phyloP scores from a whole-genome alignment of 495 filamentous ascomycete genomes.

The Penicillium robsamsonii region DNA sequence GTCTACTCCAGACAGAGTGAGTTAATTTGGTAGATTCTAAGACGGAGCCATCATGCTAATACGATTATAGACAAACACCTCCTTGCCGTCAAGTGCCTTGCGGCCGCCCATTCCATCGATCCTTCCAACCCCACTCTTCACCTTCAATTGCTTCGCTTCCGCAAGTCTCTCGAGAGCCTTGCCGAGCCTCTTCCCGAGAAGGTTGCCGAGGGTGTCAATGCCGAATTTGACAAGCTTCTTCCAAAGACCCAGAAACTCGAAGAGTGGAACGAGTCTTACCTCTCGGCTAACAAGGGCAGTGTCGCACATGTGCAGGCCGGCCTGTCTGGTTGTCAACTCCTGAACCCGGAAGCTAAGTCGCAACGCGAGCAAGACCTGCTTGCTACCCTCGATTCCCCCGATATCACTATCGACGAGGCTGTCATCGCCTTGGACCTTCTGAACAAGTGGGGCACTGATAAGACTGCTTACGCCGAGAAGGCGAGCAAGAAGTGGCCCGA shows the following conservation, averaged over 20 bases:
- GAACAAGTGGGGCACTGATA: conserved; percentile 57
- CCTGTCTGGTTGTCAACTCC: conserved; percentile 56
- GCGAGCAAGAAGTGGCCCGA: conserved; percentile 72
- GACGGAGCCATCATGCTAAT: conserved; percentile 17
- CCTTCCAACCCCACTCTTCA: conserved; percentile 71
- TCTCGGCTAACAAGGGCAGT: conserved; percentile 60
- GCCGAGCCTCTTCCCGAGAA: conserved; percentile 57
- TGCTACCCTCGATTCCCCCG: conserved; percentile 52
- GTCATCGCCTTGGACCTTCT: conserved; percentile 57
- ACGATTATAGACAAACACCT: conserved; percentile 68
- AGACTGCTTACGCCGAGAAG: conserved; percentile 57
- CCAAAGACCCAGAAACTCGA: conserved; percentile 55
- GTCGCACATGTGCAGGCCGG: conserved; percentile 61
- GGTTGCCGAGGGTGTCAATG: conserved; percentile 62
- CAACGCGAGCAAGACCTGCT: conserved; percentile 61
- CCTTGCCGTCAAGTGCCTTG: conserved; percentile 80
- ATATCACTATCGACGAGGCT: conserved; percentile 60
- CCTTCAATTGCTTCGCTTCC: conserved; percentile 71
- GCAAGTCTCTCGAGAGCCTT: conserved; percentile 55
- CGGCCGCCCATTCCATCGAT: conserved; percentile 67
- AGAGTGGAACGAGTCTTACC: conserved; percentile 67
- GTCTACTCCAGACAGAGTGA: conserved; percentile 77
- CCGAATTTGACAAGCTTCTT: conserved; percentile 60
- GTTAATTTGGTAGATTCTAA: conserved; percentile 24
- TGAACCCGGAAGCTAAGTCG: conserved; percentile 55